phyloP scores from a whole-genome alignment of 2,329 filamentous ascomycete genomes.

The Cryoendolithus antarcticus region DNA sequence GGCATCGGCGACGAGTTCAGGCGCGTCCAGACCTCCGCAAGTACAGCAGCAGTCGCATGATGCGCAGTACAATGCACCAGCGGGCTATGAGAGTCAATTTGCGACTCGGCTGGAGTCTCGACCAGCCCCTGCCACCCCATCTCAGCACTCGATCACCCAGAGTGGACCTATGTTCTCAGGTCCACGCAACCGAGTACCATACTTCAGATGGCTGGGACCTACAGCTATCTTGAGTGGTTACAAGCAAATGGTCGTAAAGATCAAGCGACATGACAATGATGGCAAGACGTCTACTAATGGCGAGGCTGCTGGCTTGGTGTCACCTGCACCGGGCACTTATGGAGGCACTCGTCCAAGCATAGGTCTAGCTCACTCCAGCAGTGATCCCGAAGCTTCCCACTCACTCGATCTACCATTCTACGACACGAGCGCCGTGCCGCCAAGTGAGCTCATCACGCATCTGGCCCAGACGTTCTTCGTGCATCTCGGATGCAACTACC shows the following conservation, averaged over 20 bases:
- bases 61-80: neutral
- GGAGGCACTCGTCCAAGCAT: too few species aligned
- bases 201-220: conserved; percentile 81
- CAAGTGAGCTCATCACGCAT: conserved; percentile 62
- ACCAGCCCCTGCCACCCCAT: neutral
- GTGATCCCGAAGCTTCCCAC: conserved; percentile 30
- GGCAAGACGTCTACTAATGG: conserved; percentile 42
- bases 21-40: neutral
- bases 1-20: neutral
- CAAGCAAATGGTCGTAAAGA: conserved; percentile 80
- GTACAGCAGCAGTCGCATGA: neutral
- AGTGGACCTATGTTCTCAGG: conserved; percentile 17
- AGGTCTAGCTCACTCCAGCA: conserved; percentile 1
- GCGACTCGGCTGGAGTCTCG: neutral
- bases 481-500: conserved; percentile 75
- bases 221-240: conserved; percentile 86
- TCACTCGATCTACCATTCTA: conserved; percentile 52
- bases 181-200: conserved; percentile 57
- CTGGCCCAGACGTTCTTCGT: conserved; percentile 71
- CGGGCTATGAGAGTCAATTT: neutral
- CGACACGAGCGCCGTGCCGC: conserved; percentile 59
- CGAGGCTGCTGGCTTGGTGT: conserved; percentile 15
- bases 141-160: neutral
- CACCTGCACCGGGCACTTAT: conserved; percentile 9
- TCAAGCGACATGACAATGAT: conserved; percentile 53